Base-by-base conservation (phyloP, 345 rosid species). In the Citrus inodora region DNA sequence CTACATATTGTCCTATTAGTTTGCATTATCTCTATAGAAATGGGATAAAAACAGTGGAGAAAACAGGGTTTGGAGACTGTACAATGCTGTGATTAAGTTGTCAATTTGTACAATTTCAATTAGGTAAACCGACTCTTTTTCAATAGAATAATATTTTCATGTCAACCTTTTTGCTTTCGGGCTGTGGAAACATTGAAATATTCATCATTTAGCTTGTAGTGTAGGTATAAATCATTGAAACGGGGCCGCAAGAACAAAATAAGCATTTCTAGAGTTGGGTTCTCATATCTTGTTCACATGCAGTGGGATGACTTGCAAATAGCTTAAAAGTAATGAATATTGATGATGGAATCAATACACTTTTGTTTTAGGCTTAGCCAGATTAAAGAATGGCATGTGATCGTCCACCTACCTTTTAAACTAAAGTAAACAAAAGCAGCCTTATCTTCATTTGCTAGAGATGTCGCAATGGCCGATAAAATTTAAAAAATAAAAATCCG, bases 391-490 rank as follows among this genome's bases (percentile, higher is more conserved):
- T 32, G 55, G 40, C 69, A 24, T 46, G 69, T 61, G 56, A 69
- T 24, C 59, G 70, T 19, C 80, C 53, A 79, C 16, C 51, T 13
- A 7, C 67, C 42, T 75, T 70, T 24, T 9, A 48, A 32, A 32
- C 33, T 32, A 32, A 46, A 70, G 70, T 37, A 71, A 79, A 63
- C 30, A 79, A 79, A 79, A 48, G 80, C 60, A 40, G 40, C 42
- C 16, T 38, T 38, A 51, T 74, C 68, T 53, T 59, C 46, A 28
- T 71, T 37, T 1, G 19, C 19, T 24, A 2, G 72, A 67, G 30
- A n/a, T 16, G 30, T 67, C 51, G 9, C 71, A 6, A 22, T 9
- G 14, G 28, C 62, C 28, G 6, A 59, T 59, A 5, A 17, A 0
- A n/a, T 58, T 22, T 56, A 30, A 63, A 64, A 64, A 25, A 61